Evolutionary conservation across 2,329 filamentous ascomycete genomes (phyloP).

Genomic region (Trichoderma sp.): DNA sequence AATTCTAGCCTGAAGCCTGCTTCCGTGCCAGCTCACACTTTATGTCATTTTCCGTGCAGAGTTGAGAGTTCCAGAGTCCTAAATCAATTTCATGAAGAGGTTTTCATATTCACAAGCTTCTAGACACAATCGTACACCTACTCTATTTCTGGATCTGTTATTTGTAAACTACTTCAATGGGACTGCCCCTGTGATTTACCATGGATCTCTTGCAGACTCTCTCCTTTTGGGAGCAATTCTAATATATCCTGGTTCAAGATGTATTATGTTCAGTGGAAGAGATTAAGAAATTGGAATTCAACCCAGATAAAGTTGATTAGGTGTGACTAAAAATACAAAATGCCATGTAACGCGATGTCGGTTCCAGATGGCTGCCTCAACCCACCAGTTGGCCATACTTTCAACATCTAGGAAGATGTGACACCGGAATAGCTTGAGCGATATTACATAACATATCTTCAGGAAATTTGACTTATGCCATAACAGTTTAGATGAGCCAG

Average conservation of each 20-base stretch:
- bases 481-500: fast-evolving
- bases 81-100: neutral
- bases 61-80: neutral
- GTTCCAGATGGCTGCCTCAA: neutral
- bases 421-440: no score
- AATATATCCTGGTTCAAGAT: neutral
- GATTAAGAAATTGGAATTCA: neutral
- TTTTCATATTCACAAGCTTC: neutral
- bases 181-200: neutral
- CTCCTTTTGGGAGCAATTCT: neutral
- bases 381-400: neutral
- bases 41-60: neutral
- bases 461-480: neutral
- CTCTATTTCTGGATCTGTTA: neutral
- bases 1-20: neutral
- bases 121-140: neutral
- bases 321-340: neutral
- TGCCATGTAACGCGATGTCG: fast-evolving
- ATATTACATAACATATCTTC: neutral
- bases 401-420: neutral
- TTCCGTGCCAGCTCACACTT: neutral
- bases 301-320: neutral
- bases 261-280: neutral
- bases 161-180: neutral
- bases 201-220: neutral